These are phyloP conservation scores for Scenedesmus sp. DNA, from an alignment of 163 green algal species.

Conservation along the genomic window DNA sequence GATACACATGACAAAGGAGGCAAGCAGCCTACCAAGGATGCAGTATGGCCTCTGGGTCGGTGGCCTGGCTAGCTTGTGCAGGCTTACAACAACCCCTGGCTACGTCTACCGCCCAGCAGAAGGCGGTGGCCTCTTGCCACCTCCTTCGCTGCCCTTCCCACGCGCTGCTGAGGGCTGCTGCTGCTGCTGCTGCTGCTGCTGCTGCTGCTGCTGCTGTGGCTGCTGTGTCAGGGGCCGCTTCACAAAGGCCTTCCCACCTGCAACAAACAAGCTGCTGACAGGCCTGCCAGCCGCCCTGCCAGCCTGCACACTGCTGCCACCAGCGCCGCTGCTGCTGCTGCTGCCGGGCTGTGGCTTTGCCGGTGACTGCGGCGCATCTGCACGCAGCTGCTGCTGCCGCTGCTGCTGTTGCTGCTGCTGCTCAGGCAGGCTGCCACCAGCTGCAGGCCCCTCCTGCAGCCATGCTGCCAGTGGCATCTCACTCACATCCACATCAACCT, in stretches of 20 bases:
- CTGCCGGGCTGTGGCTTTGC: neutral
- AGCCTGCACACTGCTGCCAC: neutral
- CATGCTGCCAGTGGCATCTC: slow-evolving; percentile 13
- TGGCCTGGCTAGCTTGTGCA: no score
- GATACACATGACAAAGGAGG: no score
- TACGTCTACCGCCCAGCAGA: neutral
- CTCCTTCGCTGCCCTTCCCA: neutral
- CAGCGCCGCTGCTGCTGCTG: neutral
- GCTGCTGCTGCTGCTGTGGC: slow-evolving; percentile 26
- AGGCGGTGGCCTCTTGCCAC: neutral
- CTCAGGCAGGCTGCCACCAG: neutral
- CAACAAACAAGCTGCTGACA: neutral
- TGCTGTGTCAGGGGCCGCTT: neutral
- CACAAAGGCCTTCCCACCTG: neutral
- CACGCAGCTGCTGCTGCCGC: neutral
- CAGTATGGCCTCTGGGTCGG: no score
- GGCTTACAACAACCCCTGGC: neutral
- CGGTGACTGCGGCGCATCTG: neutral
- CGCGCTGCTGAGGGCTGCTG: neutral
- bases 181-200: slow-evolving; percentile 29
- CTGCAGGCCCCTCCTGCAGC: slow-evolving; percentile 21
- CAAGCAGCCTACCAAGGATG: no score
- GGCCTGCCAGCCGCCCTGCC: slow-evolving; percentile 12
- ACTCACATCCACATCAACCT: slow-evolving; percentile 1
- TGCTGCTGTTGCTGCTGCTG: neutral